Percentiles rank a stretch among this genome's conserved stretches.
phyloP scores from a whole-genome alignment of 352 stramenopile species.

The Blastocystis sp. region DNA sequence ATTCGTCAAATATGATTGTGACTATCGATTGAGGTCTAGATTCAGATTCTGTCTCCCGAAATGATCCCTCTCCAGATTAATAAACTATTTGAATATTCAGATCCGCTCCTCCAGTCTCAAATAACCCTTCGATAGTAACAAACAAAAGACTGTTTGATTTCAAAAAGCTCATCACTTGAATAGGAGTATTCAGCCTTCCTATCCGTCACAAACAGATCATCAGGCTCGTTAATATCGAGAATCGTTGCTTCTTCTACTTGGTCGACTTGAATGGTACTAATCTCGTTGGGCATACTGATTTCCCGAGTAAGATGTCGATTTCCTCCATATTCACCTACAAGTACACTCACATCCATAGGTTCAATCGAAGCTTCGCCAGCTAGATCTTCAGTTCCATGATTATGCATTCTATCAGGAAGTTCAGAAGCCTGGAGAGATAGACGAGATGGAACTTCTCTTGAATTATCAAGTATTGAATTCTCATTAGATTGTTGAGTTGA shows the following conservation, averaged over 20 bases:
- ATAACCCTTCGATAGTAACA: conserved; percentile 12
- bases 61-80: neutral
- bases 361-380: conserved; percentile 10
- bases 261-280: neutral
- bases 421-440: too few relatives aligned
- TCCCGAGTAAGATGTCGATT: neutral
- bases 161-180: neutral
- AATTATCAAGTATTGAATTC: neutral
- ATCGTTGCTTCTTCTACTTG: neutral
- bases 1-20: neutral
- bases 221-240: neutral
- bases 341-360: neutral
- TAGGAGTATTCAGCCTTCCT: neutral
- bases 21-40: neutral
- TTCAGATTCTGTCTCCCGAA: conserved; percentile 35
- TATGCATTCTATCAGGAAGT: neutral
- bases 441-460: too few relatives aligned
- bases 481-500: neutral
- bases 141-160: neutral
- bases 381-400: neutral
- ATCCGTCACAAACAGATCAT: neutral
- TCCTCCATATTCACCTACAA: neutral
- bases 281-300: neutral
- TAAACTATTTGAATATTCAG: neutral
- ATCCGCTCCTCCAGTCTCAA: neutral